A percentile compares a stretch with the other conserved stretches of the same genome.
These are phyloP conservation scores for Luffa acutangula DNA, from an alignment of 306 rosid genomes.

Conservation along the genomic window DNA sequence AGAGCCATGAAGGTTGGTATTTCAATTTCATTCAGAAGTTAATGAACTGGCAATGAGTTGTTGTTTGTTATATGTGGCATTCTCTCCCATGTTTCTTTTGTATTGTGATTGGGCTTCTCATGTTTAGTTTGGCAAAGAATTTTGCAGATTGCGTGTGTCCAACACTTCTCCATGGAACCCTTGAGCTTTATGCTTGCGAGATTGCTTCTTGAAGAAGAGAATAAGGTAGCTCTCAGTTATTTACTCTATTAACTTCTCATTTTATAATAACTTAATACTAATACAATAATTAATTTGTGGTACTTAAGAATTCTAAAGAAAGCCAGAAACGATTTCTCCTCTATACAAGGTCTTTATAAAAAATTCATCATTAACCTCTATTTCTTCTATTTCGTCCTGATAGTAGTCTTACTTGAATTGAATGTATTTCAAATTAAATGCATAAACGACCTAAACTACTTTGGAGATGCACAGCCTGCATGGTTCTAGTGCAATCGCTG, in stretches of 20 bases:
- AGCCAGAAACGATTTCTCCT: not conserved
- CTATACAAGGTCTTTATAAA: not conserved
- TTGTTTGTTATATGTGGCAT: conserved; percentile 1
- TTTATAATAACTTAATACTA: not conserved
- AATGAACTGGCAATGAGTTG: not conserved
- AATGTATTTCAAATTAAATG: not conserved
- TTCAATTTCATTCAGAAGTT: conserved; percentile 7
- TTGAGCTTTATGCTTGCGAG: conserved; percentile 47
- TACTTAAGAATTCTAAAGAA: not conserved
- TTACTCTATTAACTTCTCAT: not conserved
- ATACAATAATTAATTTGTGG: not conserved
- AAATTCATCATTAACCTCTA: not conserved
- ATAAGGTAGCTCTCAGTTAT: conserved; percentile 19
- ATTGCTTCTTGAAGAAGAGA: conserved; percentile 38
- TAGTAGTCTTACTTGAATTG: not conserved
- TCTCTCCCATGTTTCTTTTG: not conserved
- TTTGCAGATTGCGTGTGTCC: conserved; percentile 67
- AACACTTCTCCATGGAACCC: conserved; percentile 78
- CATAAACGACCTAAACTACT: not conserved
- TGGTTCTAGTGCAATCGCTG: not conserved
- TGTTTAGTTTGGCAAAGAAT: conserved; percentile 14
- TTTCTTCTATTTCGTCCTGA: not conserved
- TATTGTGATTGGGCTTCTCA: conserved; percentile 8
- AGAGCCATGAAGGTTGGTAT: conserved; percentile 81
- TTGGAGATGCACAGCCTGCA: not conserved